These are phyloP conservation scores for Trypanosoma caninum DNA, from an alignment of 208 protist genomes.

Conservation along the genomic window DNA sequence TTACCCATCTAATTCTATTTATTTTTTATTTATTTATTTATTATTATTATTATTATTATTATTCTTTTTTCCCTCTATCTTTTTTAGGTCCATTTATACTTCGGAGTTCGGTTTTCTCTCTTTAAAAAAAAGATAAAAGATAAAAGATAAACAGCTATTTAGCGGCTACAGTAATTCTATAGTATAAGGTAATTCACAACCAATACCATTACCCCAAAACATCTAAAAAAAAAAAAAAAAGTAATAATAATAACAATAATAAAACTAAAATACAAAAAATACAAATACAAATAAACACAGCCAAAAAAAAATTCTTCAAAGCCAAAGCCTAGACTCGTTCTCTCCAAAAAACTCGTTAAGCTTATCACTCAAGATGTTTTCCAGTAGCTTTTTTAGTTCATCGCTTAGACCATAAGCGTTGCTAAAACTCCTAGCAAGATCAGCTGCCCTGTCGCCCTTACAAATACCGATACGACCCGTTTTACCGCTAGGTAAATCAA, in stretches of 20 bases:
- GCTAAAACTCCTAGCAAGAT: conserved; percentile 33
- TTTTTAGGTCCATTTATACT: no score
- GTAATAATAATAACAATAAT: no score
- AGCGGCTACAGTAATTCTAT: no score
- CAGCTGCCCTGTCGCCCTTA: conserved; percentile 29
- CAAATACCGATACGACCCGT: conserved; percentile 47
- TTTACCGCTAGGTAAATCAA: conserved; percentile 35
- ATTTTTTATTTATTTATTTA: neutral
- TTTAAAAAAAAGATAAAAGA: no score
- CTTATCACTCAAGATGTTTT: conserved; percentile 18
- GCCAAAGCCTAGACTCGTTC: conserved; percentile 11
- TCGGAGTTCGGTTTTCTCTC: no score
- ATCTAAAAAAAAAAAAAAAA: no score
- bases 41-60: neutral
- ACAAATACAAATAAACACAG: neutral
- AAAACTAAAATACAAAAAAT: no score
- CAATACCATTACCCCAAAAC: no score
- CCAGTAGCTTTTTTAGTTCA: conserved; percentile 13
- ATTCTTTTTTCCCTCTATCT: no score
- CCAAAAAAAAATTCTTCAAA: neutral
- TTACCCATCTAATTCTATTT: no score
- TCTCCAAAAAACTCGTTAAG: conserved; percentile 8
- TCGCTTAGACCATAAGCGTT: conserved; percentile 29
- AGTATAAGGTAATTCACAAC: no score
- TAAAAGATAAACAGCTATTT: no score